Evolutionary conservation across 2,329 filamentous ascomycete genomes (phyloP).

Genomic region (Trichoderma breve): DNA sequence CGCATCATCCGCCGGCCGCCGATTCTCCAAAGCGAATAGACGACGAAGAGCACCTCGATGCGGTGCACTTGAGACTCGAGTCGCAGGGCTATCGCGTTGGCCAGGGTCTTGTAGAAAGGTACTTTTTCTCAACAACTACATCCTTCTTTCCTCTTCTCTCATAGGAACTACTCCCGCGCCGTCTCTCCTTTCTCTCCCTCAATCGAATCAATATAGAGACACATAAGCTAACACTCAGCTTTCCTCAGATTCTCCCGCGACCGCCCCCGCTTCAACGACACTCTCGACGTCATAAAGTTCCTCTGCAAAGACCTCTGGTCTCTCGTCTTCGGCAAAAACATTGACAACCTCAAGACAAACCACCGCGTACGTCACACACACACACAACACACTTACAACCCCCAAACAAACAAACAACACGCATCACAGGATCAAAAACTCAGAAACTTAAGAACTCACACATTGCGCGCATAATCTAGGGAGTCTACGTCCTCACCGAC

Average conservation of each 20-base stretch:
- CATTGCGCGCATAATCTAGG: conserved; percentile 45
- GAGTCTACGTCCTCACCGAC: conserved; percentile 94
- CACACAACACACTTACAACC: not conserved
- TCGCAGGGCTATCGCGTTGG: conserved; percentile 86
- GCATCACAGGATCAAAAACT: not conserved
- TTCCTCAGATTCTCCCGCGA: conserved; percentile 71
- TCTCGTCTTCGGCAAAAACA: conserved; percentile 90
- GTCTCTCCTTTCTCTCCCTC: no score
- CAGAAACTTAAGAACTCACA: not conserved
- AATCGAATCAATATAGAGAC: not conserved
- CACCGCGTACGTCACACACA: conserved; percentile 62
- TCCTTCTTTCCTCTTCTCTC: not conserved
- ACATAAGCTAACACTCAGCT: not conserved
- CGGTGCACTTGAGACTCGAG: conserved; percentile 82
- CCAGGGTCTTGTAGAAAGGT: conserved; percentile 88
- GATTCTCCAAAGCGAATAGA: conserved; percentile 42
- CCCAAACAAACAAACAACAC: not conserved
- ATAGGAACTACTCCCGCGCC: no score
- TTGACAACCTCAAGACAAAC: conserved; percentile 98
- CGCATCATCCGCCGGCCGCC: not conserved
- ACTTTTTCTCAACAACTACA: conserved; percentile 15
- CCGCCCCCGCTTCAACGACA: conserved; percentile 83
- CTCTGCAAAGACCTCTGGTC: conserved; percentile 98
- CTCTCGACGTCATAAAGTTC: conserved; percentile 96
- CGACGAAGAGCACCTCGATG: conserved; percentile 80